phyloP scores from a whole-genome alignment of 2,329 filamentous ascomycete species.

The Coniochaeta ligniaria region DNA sequence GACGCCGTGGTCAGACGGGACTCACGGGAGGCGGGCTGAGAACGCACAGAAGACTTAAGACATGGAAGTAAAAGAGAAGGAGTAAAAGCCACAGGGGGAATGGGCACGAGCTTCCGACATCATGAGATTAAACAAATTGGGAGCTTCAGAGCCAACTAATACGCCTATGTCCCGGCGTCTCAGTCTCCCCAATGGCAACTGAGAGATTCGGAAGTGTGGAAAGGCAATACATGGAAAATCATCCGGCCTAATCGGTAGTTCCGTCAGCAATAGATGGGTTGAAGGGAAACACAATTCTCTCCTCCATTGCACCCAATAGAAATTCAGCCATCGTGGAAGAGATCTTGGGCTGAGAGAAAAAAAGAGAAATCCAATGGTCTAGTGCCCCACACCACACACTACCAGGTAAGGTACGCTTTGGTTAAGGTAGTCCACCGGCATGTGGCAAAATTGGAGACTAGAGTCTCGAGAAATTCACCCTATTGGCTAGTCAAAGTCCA shows the following conservation, averaged over 20 bases:
- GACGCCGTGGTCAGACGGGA: background rate
- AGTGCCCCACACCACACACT: no score
- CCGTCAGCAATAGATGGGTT: background rate
- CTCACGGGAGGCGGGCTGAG: background rate
- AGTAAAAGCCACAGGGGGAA: background rate
- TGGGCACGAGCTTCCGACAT: background rate
- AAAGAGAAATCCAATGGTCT: background rate
- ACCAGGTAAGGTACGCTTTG: no score
- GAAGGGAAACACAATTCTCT: background rate
- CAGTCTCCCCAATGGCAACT: background rate
- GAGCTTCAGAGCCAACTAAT: background rate
- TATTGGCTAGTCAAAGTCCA: background rate
- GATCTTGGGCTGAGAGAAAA: background rate
- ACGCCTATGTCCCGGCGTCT: background rate
- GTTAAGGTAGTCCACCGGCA: no score
- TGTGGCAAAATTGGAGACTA: background rate
- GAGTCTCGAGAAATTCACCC: background rate
- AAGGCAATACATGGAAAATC: background rate
- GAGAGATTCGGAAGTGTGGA: background rate
- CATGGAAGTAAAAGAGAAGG: background rate
- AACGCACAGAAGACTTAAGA: background rate
- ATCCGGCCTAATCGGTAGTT: background rate
- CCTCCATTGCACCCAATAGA: constrained; percentile 2
- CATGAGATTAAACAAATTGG: background rate
- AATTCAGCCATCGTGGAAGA: constrained; percentile 2